A percentile compares a stretch with the other conserved stretches of the same genome.
Evolutionary conservation across 805 yeast species (phyloP).

Genomic region (Saccharomycopsis fodiens): DNA sequence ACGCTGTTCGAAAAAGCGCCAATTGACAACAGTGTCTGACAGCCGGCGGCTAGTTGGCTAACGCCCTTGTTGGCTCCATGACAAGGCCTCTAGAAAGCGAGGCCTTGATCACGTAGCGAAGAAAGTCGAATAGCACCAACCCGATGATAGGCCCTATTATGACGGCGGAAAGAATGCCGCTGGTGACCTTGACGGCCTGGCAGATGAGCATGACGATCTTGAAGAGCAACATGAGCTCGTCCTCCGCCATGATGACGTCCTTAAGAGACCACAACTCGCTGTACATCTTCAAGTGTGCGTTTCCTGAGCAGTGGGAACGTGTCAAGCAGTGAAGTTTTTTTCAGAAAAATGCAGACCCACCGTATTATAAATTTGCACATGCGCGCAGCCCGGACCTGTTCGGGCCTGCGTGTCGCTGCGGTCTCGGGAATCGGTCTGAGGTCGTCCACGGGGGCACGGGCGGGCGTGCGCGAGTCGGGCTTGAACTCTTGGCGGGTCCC

Average conservation of each 20-base stretch:
- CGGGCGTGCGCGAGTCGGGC: too few species aligned
- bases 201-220: not conserved
- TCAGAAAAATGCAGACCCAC: too few species aligned
- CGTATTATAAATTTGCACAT: not conserved
- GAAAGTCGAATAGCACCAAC: conserved; percentile 12
- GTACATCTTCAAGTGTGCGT: too few species aligned
- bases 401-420: not conserved
- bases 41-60: too few species aligned
- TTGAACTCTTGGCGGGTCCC: too few species aligned
- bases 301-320: too few species aligned
- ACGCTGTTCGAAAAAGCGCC: too few species aligned
- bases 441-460: too few species aligned
- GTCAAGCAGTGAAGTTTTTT: too few species aligned
- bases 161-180: conserved; percentile 11
- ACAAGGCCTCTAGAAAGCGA: not conserved
- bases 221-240: not conserved
- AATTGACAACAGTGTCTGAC: too few species aligned
- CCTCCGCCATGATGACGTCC: not conserved
- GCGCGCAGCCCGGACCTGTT: not conserved
- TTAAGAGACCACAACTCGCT: too few species aligned
- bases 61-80: not conserved
- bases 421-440: not conserved
- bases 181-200: conserved; percentile 8
- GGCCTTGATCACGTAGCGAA: conserved; percentile 5
- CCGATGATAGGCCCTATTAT: conserved; percentile 13